phyloP scores from a whole-genome alignment of 805 yeast genomes.

The Ogataea chonburiensis region DNA sequence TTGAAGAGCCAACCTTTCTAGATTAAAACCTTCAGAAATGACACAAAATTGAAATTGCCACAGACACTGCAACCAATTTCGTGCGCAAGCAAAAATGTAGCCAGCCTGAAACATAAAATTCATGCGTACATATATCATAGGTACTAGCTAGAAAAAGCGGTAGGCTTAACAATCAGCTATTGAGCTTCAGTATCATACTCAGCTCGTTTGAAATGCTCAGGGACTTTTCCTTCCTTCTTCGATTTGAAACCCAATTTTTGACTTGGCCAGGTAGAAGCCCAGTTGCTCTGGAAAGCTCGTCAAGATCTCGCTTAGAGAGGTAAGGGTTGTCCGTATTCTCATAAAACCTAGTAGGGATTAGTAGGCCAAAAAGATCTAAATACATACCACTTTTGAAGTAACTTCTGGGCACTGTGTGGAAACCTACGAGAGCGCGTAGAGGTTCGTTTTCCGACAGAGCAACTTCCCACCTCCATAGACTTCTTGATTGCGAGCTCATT shows the following conservation, averaged over 20 bases:
- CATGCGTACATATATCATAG: neutral
- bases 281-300: slow-evolving; percentile 13
- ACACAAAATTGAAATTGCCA: neutral
- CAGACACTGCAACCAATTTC: slow-evolving; percentile 2
- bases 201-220: slow-evolving; percentile 14
- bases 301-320: slow-evolving; percentile 14
- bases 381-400: slow-evolving; percentile 13
- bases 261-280: slow-evolving; percentile 20
- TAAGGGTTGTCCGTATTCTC: slow-evolving; percentile 23
- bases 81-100: slow-evolving; percentile 5
- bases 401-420: slow-evolving; percentile 2
- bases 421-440: slow-evolving; percentile 4
- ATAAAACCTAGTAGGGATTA: slow-evolving; percentile 16
- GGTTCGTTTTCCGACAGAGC: too few species aligned
- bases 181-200: slow-evolving; percentile 6
- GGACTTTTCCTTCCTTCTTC: slow-evolving; percentile 15
- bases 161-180: neutral
- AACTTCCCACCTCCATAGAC: too few species aligned
- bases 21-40: neutral
- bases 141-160: neutral
- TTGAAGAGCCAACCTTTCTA: neutral
- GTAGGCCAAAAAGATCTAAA: too few species aligned
- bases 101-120: slow-evolving; percentile 6
- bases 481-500: too few species aligned
- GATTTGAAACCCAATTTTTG: slow-evolving; percentile 23